Evolutionary conservation across 805 yeast species (phyloP).

Genomic region (Geotrichum ghanense): DNA sequence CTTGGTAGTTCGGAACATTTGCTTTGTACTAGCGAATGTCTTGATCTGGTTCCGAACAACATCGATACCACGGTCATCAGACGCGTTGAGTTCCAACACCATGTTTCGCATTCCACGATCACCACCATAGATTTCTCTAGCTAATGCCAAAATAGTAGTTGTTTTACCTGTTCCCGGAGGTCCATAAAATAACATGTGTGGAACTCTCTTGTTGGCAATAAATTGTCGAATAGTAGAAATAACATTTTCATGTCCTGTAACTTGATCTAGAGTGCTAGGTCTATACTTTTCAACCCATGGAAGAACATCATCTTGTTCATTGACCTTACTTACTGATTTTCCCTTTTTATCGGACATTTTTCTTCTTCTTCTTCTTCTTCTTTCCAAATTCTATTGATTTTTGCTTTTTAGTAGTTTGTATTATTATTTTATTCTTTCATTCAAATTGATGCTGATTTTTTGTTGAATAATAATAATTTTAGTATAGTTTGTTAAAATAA

Average conservation of each 20-base stretch:
- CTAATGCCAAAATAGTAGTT: constrained; percentile 77
- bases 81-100: constrained; percentile 92
- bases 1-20: constrained; percentile 44
- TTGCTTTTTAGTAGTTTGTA: too few relatives aligned
- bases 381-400: too few relatives aligned
- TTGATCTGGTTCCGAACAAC: constrained; percentile 97
- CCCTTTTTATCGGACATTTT: not conserved
- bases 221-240: constrained; percentile 73
- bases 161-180: constrained; percentile 96
- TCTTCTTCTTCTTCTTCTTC: too few relatives aligned
- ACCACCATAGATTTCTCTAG: constrained; percentile 77
- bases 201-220: constrained; percentile 70
- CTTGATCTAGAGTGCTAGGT: constrained; percentile 73
- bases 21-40: constrained; percentile 91
- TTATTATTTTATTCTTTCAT: too few relatives aligned
- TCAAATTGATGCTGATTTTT: too few relatives aligned
- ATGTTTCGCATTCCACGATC: constrained; percentile 52
- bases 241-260: constrained; percentile 82
- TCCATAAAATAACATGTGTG: constrained; percentile 88
- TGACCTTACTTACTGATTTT: not conserved
- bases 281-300: constrained; percentile 85
- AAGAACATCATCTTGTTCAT: not conserved
- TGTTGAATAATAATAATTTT: too few relatives aligned
- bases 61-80: constrained; percentile 95
- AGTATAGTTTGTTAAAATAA: too few relatives aligned